phyloP scores from a whole-genome alignment of 2,329 filamentous ascomycete species.

The Ophiostoma sp. region DNA sequence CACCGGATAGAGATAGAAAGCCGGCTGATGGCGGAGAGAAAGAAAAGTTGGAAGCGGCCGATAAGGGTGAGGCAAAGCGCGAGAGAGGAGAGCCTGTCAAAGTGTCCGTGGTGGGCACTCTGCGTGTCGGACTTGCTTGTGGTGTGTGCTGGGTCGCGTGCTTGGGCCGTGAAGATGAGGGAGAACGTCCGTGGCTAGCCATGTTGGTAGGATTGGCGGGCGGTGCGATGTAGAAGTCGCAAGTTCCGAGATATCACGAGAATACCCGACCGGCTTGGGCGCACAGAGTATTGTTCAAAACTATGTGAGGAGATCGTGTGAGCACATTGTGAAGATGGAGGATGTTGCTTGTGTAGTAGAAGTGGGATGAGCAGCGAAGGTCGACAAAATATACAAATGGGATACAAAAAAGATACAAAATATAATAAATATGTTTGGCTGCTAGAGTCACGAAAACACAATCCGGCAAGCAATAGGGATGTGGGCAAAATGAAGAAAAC shows the following conservation, averaged over 20 bases:
- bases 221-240: neutral
- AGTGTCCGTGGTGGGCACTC: neutral
- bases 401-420: neutral
- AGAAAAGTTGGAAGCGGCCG: slow-evolving; percentile 20
- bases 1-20: slow-evolving; percentile 18
- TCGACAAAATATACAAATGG: neutral
- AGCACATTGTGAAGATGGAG: neutral
- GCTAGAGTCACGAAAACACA: neutral
- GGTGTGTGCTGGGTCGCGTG: neutral
- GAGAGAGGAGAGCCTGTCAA: slow-evolving; percentile 20
- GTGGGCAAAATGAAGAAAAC: neutral
- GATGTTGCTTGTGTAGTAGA: neutral
- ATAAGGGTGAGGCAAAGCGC: slow-evolving; percentile 16
- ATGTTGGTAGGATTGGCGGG: neutral
- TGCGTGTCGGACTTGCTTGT: slow-evolving; percentile 3
- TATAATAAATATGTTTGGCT: neutral
- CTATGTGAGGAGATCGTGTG: neutral
- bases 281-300: neutral
- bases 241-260: neutral
- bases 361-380: neutral
- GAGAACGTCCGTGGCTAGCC: neutral
- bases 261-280: neutral
- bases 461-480: neutral
- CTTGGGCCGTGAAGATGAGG: neutral
- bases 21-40: slow-evolving; percentile 20